Percentiles rank a stretch among this genome's conserved stretches.
These are phyloP conservation scores for Athelia sp. DNA, from an alignment of 1,284 basidiomycete genomes.

Conservation along the genomic window DNA sequence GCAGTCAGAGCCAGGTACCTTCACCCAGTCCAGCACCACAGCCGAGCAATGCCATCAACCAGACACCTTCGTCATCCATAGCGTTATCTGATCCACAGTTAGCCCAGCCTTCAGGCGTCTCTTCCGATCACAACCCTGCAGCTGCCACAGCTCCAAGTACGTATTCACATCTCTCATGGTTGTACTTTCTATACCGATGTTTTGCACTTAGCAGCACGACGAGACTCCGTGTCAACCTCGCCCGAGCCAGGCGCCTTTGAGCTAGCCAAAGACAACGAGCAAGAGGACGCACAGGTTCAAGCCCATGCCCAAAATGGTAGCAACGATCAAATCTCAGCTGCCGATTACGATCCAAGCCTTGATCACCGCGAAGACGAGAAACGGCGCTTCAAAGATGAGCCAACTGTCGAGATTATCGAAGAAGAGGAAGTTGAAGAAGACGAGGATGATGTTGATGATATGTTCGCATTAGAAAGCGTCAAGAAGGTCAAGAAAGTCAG, in stretches of 20 bases:
- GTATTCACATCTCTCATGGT: constrained; percentile 5
- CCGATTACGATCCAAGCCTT: constrained; percentile 88
- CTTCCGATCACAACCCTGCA: constrained; percentile 18
- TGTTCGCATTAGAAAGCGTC: constrained; percentile 72
- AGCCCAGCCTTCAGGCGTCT: constrained; percentile 47
- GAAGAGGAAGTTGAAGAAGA: constrained; percentile 58
- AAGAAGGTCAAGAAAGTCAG: constrained; percentile 58
- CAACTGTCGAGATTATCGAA: constrained; percentile 51
- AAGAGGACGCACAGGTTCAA: constrained; percentile 36
- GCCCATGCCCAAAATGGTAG: constrained; percentile 41
- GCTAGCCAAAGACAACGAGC: constrained; percentile 56
- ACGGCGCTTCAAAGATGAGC: constrained; percentile 46
- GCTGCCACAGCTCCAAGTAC: neutral
- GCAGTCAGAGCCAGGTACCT: constrained; percentile 31
- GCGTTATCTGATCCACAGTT: constrained; percentile 53
- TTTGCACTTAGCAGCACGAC: constrained; percentile 30
- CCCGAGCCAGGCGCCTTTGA: constrained; percentile 53
- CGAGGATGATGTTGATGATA: constrained; percentile 82
- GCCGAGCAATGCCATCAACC: constrained; percentile 65
- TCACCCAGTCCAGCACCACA: constrained; percentile 43
- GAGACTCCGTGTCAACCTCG: constrained; percentile 49
- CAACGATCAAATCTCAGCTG: constrained; percentile 76
- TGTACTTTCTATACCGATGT: neutral
- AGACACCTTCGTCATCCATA: constrained; percentile 55
- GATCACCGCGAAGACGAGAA: constrained; percentile 82